Percentiles rank a stretch among this genome's conserved stretches.
These are phyloP conservation scores for Geum urbanum DNA, from an alignment of 306 rosid genomes.

Conservation along the genomic window DNA sequence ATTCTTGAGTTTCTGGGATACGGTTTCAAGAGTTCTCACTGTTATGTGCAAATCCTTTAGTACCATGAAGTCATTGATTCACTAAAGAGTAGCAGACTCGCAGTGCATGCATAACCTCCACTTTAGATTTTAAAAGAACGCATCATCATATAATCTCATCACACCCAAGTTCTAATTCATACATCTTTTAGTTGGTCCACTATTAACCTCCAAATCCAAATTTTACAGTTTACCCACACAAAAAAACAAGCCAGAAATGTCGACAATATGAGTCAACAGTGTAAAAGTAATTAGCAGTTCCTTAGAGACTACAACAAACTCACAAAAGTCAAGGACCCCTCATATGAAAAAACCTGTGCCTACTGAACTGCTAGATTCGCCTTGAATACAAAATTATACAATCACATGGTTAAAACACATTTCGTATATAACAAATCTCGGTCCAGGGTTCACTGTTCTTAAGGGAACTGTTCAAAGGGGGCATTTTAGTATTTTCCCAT, in stretches of 20 bases:
- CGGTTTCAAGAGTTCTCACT: conserved; percentile 45
- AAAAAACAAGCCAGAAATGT: too few species aligned
- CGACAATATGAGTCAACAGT: background rate
- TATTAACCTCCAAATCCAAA: too few species aligned
- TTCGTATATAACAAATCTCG: too few species aligned
- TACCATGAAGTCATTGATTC: background rate
- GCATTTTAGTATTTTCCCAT: too few species aligned
- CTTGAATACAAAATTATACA: background rate
- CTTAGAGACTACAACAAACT: background rate
- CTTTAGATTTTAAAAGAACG: too few species aligned
- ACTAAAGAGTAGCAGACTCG: background rate
- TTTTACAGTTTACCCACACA: too few species aligned
- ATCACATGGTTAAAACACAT: conserved; percentile 20
- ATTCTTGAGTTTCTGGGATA: conserved; percentile 40
- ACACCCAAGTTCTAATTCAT: too few species aligned
- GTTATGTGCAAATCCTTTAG: conserved; percentile 5
- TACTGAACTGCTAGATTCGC: background rate
- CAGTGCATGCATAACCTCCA: too few species aligned
- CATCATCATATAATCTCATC: too few species aligned
- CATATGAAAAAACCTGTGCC: background rate
- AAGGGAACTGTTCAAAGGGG: too few species aligned
- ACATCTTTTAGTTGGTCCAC: too few species aligned
- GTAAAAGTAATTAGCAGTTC: background rate
- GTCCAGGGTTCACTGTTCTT: too few species aligned
- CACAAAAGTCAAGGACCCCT: background rate